These are phyloP conservation scores for Astrocystis sublimbata DNA, from an alignment of 495 filamentous ascomycete genomes.

Conservation along the genomic window DNA sequence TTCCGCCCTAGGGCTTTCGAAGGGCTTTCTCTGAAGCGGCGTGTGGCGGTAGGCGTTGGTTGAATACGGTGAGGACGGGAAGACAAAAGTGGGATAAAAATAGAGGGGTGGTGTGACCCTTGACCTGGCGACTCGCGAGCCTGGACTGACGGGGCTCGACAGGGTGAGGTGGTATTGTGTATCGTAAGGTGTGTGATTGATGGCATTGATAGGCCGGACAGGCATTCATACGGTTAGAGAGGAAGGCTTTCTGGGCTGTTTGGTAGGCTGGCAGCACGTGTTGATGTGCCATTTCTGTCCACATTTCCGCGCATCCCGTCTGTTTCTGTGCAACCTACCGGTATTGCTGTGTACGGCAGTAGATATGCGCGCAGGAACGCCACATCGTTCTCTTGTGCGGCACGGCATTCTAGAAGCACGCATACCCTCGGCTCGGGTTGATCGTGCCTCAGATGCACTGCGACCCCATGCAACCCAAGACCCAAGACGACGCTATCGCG, in stretches of 20 bases:
- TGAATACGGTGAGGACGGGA: not conserved
- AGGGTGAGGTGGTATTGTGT: too few relatives aligned
- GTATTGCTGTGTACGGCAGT: too few relatives aligned
- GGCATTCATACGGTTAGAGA: too few relatives aligned
- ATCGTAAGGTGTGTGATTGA: too few relatives aligned
- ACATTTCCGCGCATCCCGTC: too few relatives aligned
- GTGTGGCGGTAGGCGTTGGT: not conserved
- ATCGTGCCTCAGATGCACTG: not conserved
- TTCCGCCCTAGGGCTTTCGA: not conserved
- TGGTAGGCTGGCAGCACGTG: conserved; percentile 9
- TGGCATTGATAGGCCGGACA: too few relatives aligned
- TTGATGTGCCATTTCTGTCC: not conserved
- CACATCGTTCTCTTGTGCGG: not conserved
- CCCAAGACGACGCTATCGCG: too few relatives aligned
- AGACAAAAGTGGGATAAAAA: conserved; percentile 7
- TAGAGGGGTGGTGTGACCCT: conserved; percentile 8
- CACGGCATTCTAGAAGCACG: not conserved
- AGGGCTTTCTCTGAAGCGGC: not conserved
- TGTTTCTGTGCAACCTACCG: too few relatives aligned
- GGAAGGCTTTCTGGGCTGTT: too few relatives aligned
- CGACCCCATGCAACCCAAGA: too few relatives aligned
- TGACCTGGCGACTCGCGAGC: not conserved
- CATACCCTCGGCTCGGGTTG: not conserved
- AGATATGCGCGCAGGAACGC: too few relatives aligned
- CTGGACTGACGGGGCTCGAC: too few relatives aligned